Conservation (phyloP, 2,329 filamentous ascomycete genomes). For the Macroventuria anomochaeta region DNA sequence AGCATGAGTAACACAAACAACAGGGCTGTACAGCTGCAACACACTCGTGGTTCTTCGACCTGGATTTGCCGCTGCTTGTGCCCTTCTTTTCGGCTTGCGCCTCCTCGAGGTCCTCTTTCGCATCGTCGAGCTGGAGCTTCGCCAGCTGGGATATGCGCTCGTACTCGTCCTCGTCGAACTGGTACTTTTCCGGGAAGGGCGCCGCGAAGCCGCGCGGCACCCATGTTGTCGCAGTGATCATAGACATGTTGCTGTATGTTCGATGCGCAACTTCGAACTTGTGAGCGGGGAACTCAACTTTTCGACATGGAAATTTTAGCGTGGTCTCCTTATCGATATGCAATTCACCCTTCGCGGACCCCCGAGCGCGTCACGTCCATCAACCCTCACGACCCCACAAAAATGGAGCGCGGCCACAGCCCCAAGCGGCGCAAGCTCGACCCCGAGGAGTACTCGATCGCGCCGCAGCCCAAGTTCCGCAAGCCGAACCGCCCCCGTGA, state of each 20-base stretch:
- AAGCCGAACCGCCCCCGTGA: constrained; percentile 46
- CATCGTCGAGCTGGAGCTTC: constrained; percentile 82
- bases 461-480: constrained; percentile 55
- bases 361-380: constrained; percentile 21
- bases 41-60: constrained; percentile 33
- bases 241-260: constrained; percentile 55
- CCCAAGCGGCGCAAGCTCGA: constrained; percentile 73
- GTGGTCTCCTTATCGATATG: constrained; percentile 26
- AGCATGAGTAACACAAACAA: constrained; percentile 14
- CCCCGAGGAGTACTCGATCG: constrained; percentile 64
- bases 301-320: constrained; percentile 17
- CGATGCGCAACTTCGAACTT: constrained; percentile 3
- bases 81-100: constrained; percentile 61
- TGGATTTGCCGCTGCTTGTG: constrained; percentile 41
- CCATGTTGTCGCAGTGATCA: constrained; percentile 62
- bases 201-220: constrained; percentile 60
- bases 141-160: constrained; percentile 59
- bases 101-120: constrained; percentile 72
- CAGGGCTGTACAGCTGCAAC: neutral
- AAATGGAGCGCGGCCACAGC: constrained; percentile 55
- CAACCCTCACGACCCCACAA: neutral
- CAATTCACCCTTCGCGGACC: constrained; percentile 26
- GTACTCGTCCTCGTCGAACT: constrained; percentile 60
- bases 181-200: constrained; percentile 57
- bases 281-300: constrained; percentile 21